These are phyloP conservation scores for Rhamnella rubrinervis DNA, from an alignment of 331 rosid species.

Conservation along the genomic window DNA sequence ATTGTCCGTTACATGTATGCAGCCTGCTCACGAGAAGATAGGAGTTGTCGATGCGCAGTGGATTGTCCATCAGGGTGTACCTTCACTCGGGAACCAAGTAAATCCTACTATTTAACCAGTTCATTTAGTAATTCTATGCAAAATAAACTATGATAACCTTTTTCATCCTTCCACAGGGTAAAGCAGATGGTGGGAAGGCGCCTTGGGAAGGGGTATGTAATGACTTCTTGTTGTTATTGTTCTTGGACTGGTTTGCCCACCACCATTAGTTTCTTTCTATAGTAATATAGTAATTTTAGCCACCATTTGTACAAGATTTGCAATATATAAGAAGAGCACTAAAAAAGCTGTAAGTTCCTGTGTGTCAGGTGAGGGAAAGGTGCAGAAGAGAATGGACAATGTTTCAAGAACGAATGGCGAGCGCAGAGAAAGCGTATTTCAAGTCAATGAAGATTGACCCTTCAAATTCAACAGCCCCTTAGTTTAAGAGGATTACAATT, in stretches of 20 bases:
- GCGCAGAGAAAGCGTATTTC: constrained; percentile 60
- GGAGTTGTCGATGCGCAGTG: constrained; percentile 92
- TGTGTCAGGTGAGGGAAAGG: constrained; percentile 75
- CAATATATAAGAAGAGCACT: constrained; percentile 1
- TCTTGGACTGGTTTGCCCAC: not conserved
- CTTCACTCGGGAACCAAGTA: constrained; percentile 87
- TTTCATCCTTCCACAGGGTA: constrained; percentile 50
- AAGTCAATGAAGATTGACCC: constrained; percentile 33
- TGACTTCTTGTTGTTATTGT: not conserved
- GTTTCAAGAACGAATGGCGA: constrained; percentile 63
- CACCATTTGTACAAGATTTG: too few species aligned
- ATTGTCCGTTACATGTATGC: constrained; percentile 11
- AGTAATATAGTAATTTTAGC: too few species aligned
- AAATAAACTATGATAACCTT: not conserved
- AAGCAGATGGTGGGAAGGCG: constrained; percentile 54
- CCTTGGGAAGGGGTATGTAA: constrained; percentile 92
- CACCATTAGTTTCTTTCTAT: not conserved
- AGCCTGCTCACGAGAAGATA: constrained; percentile 79
- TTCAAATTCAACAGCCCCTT: constrained; percentile 39
- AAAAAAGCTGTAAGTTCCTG: constrained; percentile 6
- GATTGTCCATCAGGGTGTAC: constrained; percentile 81
- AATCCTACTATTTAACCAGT: not conserved
- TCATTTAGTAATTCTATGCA: constrained; percentile 8
- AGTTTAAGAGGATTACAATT: constrained; percentile 1
- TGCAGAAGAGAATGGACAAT: constrained; percentile 75